Base-by-base conservation (phyloP, 371 early-diverging fungal species). In the Syncephalastrum contaminatum region DNA sequence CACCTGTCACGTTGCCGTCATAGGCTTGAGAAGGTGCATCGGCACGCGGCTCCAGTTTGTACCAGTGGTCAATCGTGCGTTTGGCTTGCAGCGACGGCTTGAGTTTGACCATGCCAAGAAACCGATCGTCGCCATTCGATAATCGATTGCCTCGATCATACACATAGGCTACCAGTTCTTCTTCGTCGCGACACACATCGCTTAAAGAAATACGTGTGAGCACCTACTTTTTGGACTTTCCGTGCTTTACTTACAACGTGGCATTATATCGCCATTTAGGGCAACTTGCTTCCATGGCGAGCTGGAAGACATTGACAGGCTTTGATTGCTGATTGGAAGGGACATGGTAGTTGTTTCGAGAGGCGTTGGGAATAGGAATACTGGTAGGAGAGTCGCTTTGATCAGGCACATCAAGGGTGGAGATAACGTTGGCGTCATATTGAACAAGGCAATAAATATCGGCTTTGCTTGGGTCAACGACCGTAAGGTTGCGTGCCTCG, bases 191-290 rank as follows among this genome's bases (percentile, higher is more conserved):
- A 14, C 72, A 69, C 15, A 90, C 87, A 69, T 90, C 89, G 61
- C 89, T 80, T 54, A 53, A 14, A 36, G 7, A 39, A 42, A 53
- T 36, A 48, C 36, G 10, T 8, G 10, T 30, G 36, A 30, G 36
- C 0, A 12, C 36, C 36, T 12, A 30, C 12, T 30, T 2, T 2
- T 12, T 30, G 7, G 12, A 10, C 36, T 30, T 30, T 10, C 19
- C 19, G 1, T 27, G 12, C 7, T 13, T 4, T 40, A 70, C 84
- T 68, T 73, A 89, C 89, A 90, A 90, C 43, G 74, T 78, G 4
- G 83, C 80, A 53, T 80, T 84, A 58, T 89, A 78, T 18, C 75
- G 81, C 90, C 90, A 90, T 43, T 80, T 82, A 4, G 82, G 80
- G 48, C 70, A 67, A 46, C 72, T 70, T 14, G 76, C 73, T 30